These are phyloP conservation scores for Quercus robur DNA, from an alignment of 306 rosid species.

Conservation along the genomic window DNA sequence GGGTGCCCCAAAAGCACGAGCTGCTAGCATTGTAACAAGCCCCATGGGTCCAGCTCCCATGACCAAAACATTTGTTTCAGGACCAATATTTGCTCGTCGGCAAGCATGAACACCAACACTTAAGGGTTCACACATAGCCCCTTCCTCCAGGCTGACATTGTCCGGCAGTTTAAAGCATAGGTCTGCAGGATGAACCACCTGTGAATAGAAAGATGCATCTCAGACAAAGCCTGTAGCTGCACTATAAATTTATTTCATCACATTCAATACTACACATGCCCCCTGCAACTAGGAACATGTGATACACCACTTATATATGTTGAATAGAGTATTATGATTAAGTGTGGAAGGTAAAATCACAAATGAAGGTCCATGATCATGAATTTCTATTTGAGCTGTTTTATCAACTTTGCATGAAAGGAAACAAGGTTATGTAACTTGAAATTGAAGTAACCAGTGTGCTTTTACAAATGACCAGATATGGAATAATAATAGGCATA, in stretches of 20 bases:
- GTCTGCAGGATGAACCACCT: slow-evolving; percentile 91
- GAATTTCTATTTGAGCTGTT: neutral
- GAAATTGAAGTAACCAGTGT: neutral
- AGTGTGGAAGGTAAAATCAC: neutral
- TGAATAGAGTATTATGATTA: neutral
- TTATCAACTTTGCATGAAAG: neutral
- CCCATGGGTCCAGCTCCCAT: slow-evolving; percentile 98
- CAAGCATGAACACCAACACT: slow-evolving; percentile 97
- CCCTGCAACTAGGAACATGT: neutral
- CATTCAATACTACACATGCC: neutral
- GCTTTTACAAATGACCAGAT: neutral
- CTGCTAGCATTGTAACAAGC: slow-evolving; percentile 83
- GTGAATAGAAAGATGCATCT: slow-evolving; percentile 20
- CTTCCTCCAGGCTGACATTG: slow-evolving; percentile 87
- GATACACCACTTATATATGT: neutral
- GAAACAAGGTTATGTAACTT: neutral
- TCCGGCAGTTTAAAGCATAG: slow-evolving; percentile 82
- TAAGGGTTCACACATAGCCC: slow-evolving; percentile 94
- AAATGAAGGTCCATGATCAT: neutral
- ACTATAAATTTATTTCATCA: neutral
- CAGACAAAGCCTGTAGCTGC: neutral
- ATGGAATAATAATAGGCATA: neutral
- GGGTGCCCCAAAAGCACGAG: slow-evolving; percentile 81
- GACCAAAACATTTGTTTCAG: slow-evolving; percentile 75
- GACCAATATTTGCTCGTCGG: slow-evolving; percentile 77